Evolutionary conservation across 371 early-diverging fungal species (phyloP), one percentile per base, ranked within the genome.

Genomic region (Rhizopus arrhizus): DNA sequence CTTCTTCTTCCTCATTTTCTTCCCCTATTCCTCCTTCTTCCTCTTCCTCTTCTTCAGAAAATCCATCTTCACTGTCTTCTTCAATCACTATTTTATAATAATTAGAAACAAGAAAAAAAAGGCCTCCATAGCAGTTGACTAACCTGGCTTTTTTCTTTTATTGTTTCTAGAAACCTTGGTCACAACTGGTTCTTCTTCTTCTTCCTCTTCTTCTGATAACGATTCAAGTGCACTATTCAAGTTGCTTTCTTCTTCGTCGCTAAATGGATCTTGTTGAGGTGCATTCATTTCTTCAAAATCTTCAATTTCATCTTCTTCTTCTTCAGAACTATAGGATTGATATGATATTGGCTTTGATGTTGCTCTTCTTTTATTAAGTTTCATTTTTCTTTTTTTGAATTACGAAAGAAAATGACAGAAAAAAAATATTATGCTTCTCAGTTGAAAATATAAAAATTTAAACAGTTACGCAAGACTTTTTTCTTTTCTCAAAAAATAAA

Each of bases 21-120:
- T 22, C 22, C 22, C 22, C 22, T 47, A 81, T 65, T 58, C 83
- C 85, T 29, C 75, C 73, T 41, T 70, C 78, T 5, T 82, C 83
- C 11, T 68, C 65, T 13, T 57, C 66, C 13, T 68, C 70, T 33
- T 1, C 22, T 53, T 40, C 36, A 35, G 8, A 32, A 22, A 54
- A 43, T 28, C 41, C 12, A 31, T 42, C 41, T 12, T 56, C 56
- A 15, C 61, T 60, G 4, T 61, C 61, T 9, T 52, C 48, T 13
- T 57, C 57, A 53, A 53, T 38, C 22, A 36, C 53, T 54, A 47
- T 6, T 29, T 29, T 8, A 13, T 5, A 31, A 31, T 31, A 35
- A 33, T 13, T 32, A 40, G 2, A 10, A 43, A 43, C 11, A 9
- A 36, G 36, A 36, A 10, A 43, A 48, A 48, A 28, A 9, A 28